Evolutionary conservation across 2,329 filamentous ascomycete species (phyloP), one percentile per base, ranked within the genome.

Genomic region (Alternaria ventricosa): DNA sequence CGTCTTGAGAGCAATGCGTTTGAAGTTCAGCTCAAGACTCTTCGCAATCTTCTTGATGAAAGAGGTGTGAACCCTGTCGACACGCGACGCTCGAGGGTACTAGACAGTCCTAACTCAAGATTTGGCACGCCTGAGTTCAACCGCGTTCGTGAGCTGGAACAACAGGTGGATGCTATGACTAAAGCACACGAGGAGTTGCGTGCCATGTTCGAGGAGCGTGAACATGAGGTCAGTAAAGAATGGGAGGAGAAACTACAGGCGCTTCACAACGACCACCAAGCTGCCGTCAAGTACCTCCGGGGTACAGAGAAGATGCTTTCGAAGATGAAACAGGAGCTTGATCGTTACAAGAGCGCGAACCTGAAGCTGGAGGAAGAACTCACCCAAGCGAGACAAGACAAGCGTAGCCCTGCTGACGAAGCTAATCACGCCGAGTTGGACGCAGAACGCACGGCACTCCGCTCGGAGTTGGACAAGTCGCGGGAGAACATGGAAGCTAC

Each of bases 251-350:
- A 97, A 80, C 86, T 99, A 56, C 88, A 93, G 63, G 94, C 97
- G 77, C 88, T 99, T 30, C 94, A 98, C 81, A 97, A 94, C 77
- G 96, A 99, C 79, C 97, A 99, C 78, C 94, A 97, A 80, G 97
- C 96, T 45, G 95, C 96, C 15, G 94, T 98, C 54, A 96, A 97
- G 80, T 99, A 99, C 76, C 93, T 99, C 71, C 96, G 97, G 81
- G 96, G 96, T 62, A 98, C 96, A 2, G 96, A 99, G 82, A 98
- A 97, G 87, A 97, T 99, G 94, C 88, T 99, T 53, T 94, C 96
- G 81, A 95, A 96, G 80, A 95, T 99, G 86, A 98, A 98, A 84
- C 94, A 97, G 75, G 96, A 99, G 82, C 86, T 99, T n/a, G 87
- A 91, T 58, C 92, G 94, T 61, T 96, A 96, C 82, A 98, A 98